Evolutionary conservation across 1,284 basidiomycete species (phyloP).

Genomic region (Leccinum insolens): DNA sequence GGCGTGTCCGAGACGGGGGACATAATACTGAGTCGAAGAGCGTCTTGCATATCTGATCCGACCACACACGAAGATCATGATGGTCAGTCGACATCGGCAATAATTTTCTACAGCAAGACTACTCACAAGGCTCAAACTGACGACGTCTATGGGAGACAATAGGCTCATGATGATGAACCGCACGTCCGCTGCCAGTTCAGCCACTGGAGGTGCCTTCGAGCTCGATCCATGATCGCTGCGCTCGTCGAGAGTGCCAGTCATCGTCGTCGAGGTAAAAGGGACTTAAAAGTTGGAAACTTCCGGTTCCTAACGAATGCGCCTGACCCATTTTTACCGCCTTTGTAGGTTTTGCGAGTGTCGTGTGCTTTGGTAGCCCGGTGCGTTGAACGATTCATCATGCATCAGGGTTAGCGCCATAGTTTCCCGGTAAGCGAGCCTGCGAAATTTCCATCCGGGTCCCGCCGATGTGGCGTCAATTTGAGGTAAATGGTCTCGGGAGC

Average conservation of each 20-base stretch:
- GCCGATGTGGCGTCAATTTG: too few species aligned
- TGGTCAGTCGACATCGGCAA: not conserved
- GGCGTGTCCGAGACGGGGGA: constrained; percentile 23
- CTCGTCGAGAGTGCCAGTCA: not conserved
- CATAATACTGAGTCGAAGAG: too few species aligned
- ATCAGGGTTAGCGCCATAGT: too few species aligned
- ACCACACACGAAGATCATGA: not conserved
- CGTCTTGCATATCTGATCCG: constrained; percentile 29
- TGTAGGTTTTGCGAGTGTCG: constrained; percentile 7
- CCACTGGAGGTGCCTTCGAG: not conserved
- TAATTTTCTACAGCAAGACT: not conserved
- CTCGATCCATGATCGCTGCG: constrained; percentile 1
- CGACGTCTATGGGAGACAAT: constrained; percentile 28
- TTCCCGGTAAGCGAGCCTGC: constrained; percentile 14
- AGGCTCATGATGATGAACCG: constrained; percentile 36
- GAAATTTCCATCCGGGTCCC: constrained; percentile 7
- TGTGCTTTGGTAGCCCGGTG: not conserved
- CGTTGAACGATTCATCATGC: constrained; percentile 14
- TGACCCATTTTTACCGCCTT: constrained; percentile 12
- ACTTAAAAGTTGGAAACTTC: constrained; percentile 2
- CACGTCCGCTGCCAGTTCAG: constrained; percentile 28
- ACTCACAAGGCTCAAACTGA: constrained; percentile 32
- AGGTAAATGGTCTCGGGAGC: too few species aligned
- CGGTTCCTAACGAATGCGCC: not conserved
- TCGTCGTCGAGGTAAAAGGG: constrained; percentile 9